phyloP scores from a whole-genome alignment of 768 basidiomycete genomes.

The Suillus alpinus region DNA sequence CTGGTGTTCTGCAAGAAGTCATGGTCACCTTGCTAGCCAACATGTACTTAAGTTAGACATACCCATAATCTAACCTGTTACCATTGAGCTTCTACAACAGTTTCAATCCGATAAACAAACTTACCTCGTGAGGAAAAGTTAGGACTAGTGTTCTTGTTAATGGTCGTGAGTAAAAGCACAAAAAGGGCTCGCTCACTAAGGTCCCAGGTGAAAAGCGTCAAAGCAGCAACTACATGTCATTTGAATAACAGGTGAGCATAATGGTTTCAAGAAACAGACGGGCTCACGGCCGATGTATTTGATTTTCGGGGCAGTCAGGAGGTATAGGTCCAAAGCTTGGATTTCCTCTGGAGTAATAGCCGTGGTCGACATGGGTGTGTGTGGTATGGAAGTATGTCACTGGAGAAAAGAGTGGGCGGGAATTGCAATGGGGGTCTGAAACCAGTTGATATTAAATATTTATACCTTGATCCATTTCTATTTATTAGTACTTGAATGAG shows the following conservation, averaged over 20 bases:
- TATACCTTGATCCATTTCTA: not conserved
- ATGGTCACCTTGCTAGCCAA: not conserved
- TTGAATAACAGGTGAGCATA: not conserved
- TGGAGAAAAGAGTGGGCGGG: not conserved
- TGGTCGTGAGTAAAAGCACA: not conserved
- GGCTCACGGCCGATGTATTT: slow-evolving; percentile 3
- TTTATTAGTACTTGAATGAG: not conserved
- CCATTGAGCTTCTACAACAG: too few relatives aligned
- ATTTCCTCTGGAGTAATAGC: not conserved
- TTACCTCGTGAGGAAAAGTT: slow-evolving; percentile 8
- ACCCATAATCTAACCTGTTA: slow-evolving; percentile 10
- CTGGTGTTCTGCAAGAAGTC: not conserved
- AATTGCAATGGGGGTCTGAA: not conserved
- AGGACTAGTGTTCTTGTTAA: not conserved
- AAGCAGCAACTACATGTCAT: slow-evolving; percentile 1
- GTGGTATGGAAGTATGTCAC: not conserved
- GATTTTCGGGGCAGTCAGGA: not conserved
- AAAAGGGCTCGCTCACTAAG: not conserved
- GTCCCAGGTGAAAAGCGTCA: slow-evolving; percentile 3
- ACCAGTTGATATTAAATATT: not conserved
- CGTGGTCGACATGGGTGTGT: not conserved
- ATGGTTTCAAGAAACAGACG: not conserved
- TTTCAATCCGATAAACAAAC: not conserved
- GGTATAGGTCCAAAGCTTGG: slow-evolving; percentile 1
- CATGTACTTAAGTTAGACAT: not conserved